These are phyloP conservation scores for Emergomyces pasteurianus DNA, from an alignment of 2,329 filamentous ascomycete species.

Conservation along the genomic window DNA sequence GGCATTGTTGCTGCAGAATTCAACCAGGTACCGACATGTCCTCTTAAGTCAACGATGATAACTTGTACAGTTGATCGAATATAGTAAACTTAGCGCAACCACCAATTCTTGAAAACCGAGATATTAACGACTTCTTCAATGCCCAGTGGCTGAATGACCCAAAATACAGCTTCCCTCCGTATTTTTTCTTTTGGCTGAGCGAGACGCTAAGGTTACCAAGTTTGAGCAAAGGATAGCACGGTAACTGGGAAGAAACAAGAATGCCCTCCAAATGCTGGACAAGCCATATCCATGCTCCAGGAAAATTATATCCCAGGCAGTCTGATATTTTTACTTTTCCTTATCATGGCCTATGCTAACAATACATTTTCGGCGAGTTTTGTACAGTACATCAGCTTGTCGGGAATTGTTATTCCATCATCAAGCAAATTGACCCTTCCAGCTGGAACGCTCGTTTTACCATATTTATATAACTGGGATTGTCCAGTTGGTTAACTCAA, in stretches of 20 bases:
- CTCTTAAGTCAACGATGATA: too few relatives aligned
- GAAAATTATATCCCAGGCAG: neutral
- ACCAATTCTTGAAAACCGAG: neutral
- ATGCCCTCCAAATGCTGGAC: neutral
- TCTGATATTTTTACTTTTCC: slow-evolving; percentile 32
- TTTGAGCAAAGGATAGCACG: too few relatives aligned
- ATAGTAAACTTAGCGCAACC: neutral
- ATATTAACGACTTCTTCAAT: neutral
- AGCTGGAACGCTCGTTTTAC: slow-evolving; percentile 33
- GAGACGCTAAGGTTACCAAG: too few relatives aligned
- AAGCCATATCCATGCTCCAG: neutral
- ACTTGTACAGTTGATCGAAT: neutral
- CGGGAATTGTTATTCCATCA: slow-evolving; percentile 31
- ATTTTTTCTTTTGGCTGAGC: neutral
- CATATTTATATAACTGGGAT: too few relatives aligned
- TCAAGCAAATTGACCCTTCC: slow-evolving; percentile 17
- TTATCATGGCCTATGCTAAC: slow-evolving; percentile 32
- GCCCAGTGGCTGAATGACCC: neutral
- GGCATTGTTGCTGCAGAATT: too few relatives aligned
- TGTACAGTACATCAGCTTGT: slow-evolving; percentile 31
- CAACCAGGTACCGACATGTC: too few relatives aligned
- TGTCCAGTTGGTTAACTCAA: too few relatives aligned
- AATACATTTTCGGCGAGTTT: slow-evolving; percentile 32
- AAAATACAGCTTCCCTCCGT: neutral
- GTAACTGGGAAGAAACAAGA: neutral